Conservation (phyloP, 345 rosid genomes). For the Rhodomyrtus tomentosa region DNA sequence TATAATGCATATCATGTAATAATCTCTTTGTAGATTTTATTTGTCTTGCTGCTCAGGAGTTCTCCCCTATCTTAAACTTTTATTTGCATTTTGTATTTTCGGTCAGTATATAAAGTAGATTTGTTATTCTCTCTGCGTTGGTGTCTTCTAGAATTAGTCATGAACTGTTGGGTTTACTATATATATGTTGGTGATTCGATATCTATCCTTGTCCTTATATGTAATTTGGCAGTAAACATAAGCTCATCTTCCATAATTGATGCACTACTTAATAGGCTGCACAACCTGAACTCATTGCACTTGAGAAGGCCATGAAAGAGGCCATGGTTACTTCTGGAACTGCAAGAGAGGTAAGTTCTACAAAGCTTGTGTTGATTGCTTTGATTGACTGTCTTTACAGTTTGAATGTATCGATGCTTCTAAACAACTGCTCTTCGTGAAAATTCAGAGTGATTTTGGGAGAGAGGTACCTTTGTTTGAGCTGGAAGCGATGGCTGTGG, state of each 20-base stretch:
- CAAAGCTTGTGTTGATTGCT: not conserved
- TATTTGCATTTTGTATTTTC: not conserved
- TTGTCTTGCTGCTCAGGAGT: not conserved
- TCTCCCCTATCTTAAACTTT: not conserved
- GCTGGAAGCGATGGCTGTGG: slow-evolving; percentile 77
- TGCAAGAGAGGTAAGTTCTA: slow-evolving; percentile 67
- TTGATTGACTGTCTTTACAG: not conserved
- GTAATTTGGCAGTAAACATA: not conserved
- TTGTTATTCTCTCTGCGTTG: not conserved
- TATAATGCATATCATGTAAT: slow-evolving; percentile 76
- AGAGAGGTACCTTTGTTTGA: slow-evolving; percentile 88
- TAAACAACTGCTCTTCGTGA: not conserved
- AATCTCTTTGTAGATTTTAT: not conserved
- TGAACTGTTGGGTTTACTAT: not conserved
- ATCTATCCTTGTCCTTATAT: not conserved
- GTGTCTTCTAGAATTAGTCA: not conserved
- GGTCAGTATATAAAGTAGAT: not conserved
- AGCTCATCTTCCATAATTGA: not conserved
- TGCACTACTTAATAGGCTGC: slow-evolving; percentile 42
- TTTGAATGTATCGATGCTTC: not conserved
- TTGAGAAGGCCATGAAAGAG: slow-evolving; percentile 78
- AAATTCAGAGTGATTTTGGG: slow-evolving; percentile 68
- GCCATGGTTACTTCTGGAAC: slow-evolving; percentile 79
- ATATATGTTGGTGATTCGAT: not conserved
- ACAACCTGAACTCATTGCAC: slow-evolving; percentile 75